Evolutionary conservation across 306 rosid genomes (phyloP), one percentile per base, ranked within the genome.

Genomic region (Albizia julibrissin): DNA sequence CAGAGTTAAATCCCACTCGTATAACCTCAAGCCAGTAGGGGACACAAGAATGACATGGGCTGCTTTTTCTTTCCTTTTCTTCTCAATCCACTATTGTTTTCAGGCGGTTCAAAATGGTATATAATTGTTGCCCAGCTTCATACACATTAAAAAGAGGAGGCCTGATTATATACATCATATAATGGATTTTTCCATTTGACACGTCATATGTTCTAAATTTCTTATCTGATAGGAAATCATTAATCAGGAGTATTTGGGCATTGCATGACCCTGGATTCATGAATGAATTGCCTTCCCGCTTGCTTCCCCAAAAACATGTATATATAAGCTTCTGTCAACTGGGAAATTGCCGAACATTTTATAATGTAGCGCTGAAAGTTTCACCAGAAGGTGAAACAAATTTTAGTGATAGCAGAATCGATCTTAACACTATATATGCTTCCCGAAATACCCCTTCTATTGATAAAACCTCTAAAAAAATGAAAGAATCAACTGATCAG

Each of bases 401-500:
- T 10, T 33, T 8, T 18, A 12, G 16, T 37, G 21, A 78, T 14
- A 47, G 69, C 49, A 67, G 39, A 78, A 47, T 67, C 50, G 39
- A 66, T 47, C 34, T 40, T 16, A 31, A 46, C 22, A 31, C 22
- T 58, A 21, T 31, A 46, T 3, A 39, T 56, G 47, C 71, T 42
- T 10, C 58, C 69, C 43, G 43, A 39, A 27, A 39, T 40, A 69
- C 70, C 52, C 56, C 10, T 69, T 8, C 40, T 47, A 69, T 24
- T 58, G 69, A 19, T 29, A 71, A 72, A 72, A 65, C 50, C 73
- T 72, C 50, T 77, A 14, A 46, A 46, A 44, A 73, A 72, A 11
- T 26, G 61, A 79, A 71, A 59, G 40, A 80, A 80, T 80, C 39
- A 72, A 62, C 21, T 47, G 73, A 61, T 21, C 59, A 14, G 26